These are phyloP conservation scores for Rhizopogon vesiculosus DNA, from an alignment of 768 basidiomycete species.

Conservation along the genomic window DNA sequence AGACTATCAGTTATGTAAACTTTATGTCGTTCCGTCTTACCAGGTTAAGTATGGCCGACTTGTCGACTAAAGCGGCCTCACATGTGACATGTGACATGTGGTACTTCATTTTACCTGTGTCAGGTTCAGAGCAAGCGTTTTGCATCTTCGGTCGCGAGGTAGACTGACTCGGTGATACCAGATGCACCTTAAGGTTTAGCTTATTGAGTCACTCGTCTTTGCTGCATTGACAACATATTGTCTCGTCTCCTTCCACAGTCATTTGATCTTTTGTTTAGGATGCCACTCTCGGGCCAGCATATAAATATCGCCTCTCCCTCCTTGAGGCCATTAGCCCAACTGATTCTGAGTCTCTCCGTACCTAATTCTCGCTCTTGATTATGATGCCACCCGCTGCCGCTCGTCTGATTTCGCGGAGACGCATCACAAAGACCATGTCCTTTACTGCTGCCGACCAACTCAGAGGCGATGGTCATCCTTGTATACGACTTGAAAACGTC, in stretches of 20 bases:
- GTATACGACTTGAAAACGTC: constrained; percentile 12
- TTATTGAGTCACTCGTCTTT: neutral
- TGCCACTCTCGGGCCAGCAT: neutral
- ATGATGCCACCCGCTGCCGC: constrained; percentile 21
- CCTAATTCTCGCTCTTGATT: neutral
- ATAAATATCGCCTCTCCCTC: no score
- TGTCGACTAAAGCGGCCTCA: neutral
- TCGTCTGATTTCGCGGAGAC: constrained; percentile 9
- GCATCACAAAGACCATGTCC: neutral
- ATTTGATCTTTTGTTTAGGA: neutral
- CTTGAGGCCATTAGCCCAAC: no score
- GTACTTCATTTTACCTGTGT: neutral
- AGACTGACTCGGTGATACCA: no score
- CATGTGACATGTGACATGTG: no score
- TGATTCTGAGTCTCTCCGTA: no score
- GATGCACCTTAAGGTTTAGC: no score
- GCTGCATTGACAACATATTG: neutral
- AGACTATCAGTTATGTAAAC: no score
- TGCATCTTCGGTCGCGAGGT: neutral
- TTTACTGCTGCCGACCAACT: neutral
- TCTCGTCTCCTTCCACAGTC: neutral
- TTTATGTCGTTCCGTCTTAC: no score
- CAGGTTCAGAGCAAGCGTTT: neutral
- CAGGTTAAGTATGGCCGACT: no score
- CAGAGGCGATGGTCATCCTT: constrained; percentile 10